Base-by-base conservation (phyloP, 306 rosid species). In the Lathyrus aphaca region DNA sequence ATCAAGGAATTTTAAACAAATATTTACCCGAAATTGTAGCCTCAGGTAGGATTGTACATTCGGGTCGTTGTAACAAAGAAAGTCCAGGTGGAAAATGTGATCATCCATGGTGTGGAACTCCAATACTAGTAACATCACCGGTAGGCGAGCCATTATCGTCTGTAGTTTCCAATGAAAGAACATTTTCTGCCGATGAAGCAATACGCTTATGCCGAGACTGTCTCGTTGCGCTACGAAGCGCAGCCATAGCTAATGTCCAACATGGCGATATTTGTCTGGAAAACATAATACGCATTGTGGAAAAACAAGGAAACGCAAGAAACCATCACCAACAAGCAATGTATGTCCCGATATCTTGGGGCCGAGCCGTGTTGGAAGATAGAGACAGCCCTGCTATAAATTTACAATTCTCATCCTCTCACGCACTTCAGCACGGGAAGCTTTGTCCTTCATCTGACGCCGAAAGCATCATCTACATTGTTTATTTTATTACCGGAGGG, bases 401-500 rank as follows among this genome's bases (percentile, higher is more conserved):
- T 56, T 64, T 92, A 74, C 96, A 86, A 2, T 92, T 84, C 82
- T 92, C 98, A 62, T 92, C 96, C 5, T 85, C 96, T 58, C 91
- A 89, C 74, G 96, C 98, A 27, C 92, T 92, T 70, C 93, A 92
- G 69, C 96, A 89, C 23, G 98, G 98, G 65, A 92, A 89, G 63
- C 83, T 92, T 13, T 92, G 98, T 71, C 95, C 96, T 5, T 88
- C 98, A 38, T 92, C 98, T n/a, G 98, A 92, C 71, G 96, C 96
- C 0, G 98, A 92, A 78, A 92, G 95, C 86, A 83, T 92, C 39
- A 81, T 92, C 58, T 92, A 89, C 72, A 82, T 89, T 3, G 76
- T 89, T 50, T 82, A 82, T 62, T 92, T 78, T n/a, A 46, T 86
- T 45, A 83, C 87, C 38, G 89, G 98, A 15, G 96, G 92, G 44